Conservation (phyloP, 2,329 filamentous ascomycete genomes). For the Aspergillus pseudoterreus region DNA sequence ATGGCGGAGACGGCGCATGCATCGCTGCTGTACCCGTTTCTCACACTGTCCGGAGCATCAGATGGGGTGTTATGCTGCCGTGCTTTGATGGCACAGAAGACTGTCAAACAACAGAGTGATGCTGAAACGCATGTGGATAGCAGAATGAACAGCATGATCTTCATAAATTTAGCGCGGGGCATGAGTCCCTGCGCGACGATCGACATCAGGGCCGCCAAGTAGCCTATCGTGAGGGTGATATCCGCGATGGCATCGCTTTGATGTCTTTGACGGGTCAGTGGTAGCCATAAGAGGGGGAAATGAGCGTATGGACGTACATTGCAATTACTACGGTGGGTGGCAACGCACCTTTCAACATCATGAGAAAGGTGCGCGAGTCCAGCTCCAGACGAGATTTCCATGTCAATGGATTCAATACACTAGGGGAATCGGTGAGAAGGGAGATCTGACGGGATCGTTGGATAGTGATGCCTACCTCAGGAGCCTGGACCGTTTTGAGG, state of each 20-base stretch:
- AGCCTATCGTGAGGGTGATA: constrained; percentile 41
- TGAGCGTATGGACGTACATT: constrained; percentile 47
- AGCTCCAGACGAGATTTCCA: constrained; percentile 25
- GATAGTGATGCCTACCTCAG: constrained; percentile 8
- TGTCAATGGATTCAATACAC: constrained; percentile 11
- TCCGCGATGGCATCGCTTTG: constrained; percentile 54
- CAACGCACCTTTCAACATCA: constrained; percentile 51
- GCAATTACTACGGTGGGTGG: constrained; percentile 54
- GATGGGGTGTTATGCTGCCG: constrained; percentile 53
- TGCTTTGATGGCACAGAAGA: constrained; percentile 64
- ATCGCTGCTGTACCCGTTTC: constrained; percentile 60
- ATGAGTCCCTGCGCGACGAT: constrained; percentile 62
- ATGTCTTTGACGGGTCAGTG: constrained; percentile 25
- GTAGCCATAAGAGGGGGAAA: background rate
- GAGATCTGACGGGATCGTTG: background rate
- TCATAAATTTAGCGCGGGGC: constrained; percentile 67
- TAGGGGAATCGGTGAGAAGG: background rate
- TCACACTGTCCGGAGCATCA: constrained; percentile 24
- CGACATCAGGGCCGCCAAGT: constrained; percentile 62
- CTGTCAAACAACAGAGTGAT: constrained; percentile 58
- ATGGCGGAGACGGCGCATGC: constrained; percentile 65
- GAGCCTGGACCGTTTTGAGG: background rate
- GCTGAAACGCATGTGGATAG: constrained; percentile 54
- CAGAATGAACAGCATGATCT: constrained; percentile 62
- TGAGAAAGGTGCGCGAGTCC: constrained; percentile 23